These are phyloP conservation scores for Adansonia digitata DNA, from an alignment of 345 rosid genomes.

Conservation along the genomic window DNA sequence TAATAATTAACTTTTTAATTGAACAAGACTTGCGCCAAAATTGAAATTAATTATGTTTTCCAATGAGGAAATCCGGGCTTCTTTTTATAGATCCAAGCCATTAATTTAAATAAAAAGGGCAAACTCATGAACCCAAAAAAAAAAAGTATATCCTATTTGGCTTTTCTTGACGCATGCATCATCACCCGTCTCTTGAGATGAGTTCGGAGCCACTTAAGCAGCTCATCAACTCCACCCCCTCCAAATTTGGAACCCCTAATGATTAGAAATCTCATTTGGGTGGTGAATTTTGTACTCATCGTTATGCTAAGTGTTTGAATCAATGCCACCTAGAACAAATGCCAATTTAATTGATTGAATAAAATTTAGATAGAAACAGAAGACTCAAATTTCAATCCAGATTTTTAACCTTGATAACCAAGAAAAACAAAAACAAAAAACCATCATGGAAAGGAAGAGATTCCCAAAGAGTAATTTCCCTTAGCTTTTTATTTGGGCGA, in stretches of 20 bases:
- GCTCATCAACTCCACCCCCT: slow-evolving; percentile 8
- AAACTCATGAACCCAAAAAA: slow-evolving; percentile 3
- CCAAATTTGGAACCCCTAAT: slow-evolving; percentile 24
- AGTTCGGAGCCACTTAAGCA: slow-evolving; percentile 23
- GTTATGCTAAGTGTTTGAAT: slow-evolving; percentile 26
- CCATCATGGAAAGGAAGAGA: slow-evolving; percentile 11
- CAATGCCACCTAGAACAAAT: slow-evolving; percentile 26
- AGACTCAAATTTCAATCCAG: too few relatives aligned
- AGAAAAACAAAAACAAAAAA: too few relatives aligned
- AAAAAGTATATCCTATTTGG: slow-evolving; percentile 19
- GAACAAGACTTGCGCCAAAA: slow-evolving; percentile 5
- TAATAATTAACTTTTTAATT: slow-evolving; percentile 14
- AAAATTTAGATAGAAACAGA: too few relatives aligned
- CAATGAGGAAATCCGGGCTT: slow-evolving; percentile 24
- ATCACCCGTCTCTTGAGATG: slow-evolving; percentile 33
- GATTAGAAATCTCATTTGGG: slow-evolving; percentile 23
- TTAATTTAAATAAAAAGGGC: background rate
- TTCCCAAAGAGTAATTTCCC: slow-evolving; percentile 19
- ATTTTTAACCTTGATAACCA: too few relatives aligned
- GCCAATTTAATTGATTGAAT: slow-evolving; percentile 9
- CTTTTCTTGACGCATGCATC: slow-evolving; percentile 24
- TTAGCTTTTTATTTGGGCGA: slow-evolving; percentile 10
- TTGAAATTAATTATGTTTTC: background rate
- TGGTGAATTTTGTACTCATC: slow-evolving; percentile 25
- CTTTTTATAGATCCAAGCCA: slow-evolving; percentile 16